Evolutionary conservation across 1,139 yeast species (phyloP).

Genomic region (Yamadazyma pseudoaaseri): DNA sequence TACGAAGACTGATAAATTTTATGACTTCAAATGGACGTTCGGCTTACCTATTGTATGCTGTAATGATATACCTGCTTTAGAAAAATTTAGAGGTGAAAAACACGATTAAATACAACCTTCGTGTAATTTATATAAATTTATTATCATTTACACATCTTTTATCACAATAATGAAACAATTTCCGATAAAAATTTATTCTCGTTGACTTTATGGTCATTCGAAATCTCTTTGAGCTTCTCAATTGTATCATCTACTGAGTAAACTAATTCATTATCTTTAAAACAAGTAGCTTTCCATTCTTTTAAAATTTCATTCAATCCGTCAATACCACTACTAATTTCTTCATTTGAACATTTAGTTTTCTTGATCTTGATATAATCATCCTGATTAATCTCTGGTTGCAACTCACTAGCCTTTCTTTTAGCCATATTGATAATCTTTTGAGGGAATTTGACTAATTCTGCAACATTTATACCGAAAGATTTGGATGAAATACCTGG

Average conservation of each 20-base stretch:
- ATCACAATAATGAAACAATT: conserved; percentile 32
- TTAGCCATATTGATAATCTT: conserved; percentile 94
- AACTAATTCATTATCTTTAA: conserved; percentile 33
- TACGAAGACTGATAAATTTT: conserved; percentile 51
- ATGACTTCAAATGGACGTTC: conserved; percentile 50
- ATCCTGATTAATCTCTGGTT: conserved; percentile 55
- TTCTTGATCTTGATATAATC: conserved; percentile 43
- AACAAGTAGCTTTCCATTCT: conserved; percentile 57
- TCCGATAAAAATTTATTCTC: conserved; percentile 44
- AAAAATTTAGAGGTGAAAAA: conserved; percentile 12
- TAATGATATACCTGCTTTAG: conserved; percentile 30
- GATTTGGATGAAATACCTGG: conserved; percentile 93
- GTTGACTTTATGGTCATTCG: conserved; percentile 22
- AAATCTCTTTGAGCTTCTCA: conserved; percentile 34
- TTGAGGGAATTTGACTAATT: conserved; percentile 85
- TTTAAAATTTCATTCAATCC: conserved; percentile 54
- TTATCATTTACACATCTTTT: too few species aligned
- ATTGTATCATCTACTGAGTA: conserved; percentile 35
- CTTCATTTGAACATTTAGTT: conserved; percentile 53
- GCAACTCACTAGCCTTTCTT: conserved; percentile 85
- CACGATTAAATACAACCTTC: conserved; percentile 1
- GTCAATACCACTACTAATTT: conserved; percentile 56
- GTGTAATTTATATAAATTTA: too few species aligned
- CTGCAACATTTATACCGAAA: conserved; percentile 97
- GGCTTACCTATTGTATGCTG: conserved; percentile 39